Conservation (phyloP, 192 early-diverging fungal genomes). For the Entomortierella chlamydospora region DNA sequence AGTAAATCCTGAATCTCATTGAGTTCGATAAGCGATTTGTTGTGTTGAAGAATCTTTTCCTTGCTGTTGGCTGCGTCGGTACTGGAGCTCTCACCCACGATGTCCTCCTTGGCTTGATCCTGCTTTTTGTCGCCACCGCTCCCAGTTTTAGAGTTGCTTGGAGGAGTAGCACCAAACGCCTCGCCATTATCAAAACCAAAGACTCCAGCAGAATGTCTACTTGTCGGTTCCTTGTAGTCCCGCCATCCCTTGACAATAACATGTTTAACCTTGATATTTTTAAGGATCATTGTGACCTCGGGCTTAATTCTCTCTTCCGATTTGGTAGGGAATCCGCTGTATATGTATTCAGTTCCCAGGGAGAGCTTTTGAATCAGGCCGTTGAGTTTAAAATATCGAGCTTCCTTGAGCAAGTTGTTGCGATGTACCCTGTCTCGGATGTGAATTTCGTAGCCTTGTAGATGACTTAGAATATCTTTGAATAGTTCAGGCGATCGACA, state of each 20-base stretch:
- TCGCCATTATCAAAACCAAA: too few species aligned
- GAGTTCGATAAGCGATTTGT: conserved; percentile 18
- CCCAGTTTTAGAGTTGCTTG: neutral
- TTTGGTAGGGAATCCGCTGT: conserved; percentile 38
- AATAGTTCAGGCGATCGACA: conserved; percentile 67
- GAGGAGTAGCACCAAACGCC: too few species aligned
- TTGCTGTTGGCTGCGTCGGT: conserved; percentile 5
- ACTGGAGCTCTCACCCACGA: neutral
- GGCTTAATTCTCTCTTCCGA: conserved; percentile 44
- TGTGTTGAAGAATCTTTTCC: conserved; percentile 38
- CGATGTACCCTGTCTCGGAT: conserved; percentile 66
- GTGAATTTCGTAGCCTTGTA: conserved; percentile 67
- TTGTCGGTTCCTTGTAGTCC: conserved; percentile 6
- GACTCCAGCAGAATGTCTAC: neutral
- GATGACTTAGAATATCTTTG: conserved; percentile 63
- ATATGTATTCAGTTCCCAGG: conserved; percentile 32
- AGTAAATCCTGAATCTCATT: conserved; percentile 31
- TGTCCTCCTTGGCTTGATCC: neutral
- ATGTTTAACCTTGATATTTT: conserved; percentile 39
- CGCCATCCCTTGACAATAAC: conserved; percentile 45
- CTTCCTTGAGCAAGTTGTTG: conserved; percentile 65
- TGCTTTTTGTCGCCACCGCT: neutral
- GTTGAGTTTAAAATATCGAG: conserved; percentile 59
- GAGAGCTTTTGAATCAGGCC: conserved; percentile 41
- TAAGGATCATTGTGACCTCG: conserved; percentile 42